Percentiles rank a stretch among this genome's conserved stretches.
Evolutionary conservation across 2,329 filamentous ascomycete genomes (phyloP).

Genomic region (Endocalyx cinctus): DNA sequence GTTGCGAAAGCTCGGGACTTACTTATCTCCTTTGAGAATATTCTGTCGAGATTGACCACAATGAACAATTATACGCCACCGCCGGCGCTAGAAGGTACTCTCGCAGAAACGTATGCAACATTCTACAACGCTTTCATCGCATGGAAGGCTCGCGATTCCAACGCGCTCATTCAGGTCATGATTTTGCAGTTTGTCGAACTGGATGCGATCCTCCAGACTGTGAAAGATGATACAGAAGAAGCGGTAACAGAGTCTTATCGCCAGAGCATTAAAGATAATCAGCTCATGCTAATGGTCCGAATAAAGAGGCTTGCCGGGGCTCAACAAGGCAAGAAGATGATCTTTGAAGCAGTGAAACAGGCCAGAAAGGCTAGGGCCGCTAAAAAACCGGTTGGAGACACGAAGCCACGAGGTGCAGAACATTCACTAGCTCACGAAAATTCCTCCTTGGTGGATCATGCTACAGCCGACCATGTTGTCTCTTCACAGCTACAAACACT

Average conservation of each 20-base stretch:
- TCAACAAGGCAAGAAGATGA: slow-evolving; percentile 65
- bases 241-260: slow-evolving; percentile 72
- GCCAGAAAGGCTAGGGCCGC: slow-evolving; percentile 60
- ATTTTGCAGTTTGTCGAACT: slow-evolving; percentile 81
- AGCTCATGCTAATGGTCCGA: slow-evolving; percentile 71
- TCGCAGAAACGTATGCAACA: slow-evolving; percentile 66
- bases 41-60: slow-evolving; percentile 59
- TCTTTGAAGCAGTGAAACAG: slow-evolving; percentile 69
- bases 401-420: slow-evolving; percentile 62
- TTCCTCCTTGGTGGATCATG: slow-evolving; percentile 34
- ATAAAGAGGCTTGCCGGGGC: slow-evolving; percentile 74
- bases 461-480: slow-evolving; percentile 33
- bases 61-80: slow-evolving; percentile 65
- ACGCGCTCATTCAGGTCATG: slow-evolving; percentile 76
- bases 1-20: slow-evolving; percentile 75
- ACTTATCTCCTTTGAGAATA: slow-evolving; percentile 72
- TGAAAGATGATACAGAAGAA: slow-evolving; percentile 72
- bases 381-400: slow-evolving; percentile 65
- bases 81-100: slow-evolving; percentile 53
- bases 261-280: slow-evolving; percentile 75
- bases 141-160: slow-evolving; percentile 78
- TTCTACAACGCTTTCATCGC: slow-evolving; percentile 77
- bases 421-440: slow-evolving; percentile 30
- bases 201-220: slow-evolving; percentile 77
- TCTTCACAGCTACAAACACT: slow-evolving; percentile 43